These are phyloP conservation scores for Samsoniella hepiali DNA, from an alignment of 2,329 filamentous ascomycete species.

Conservation along the genomic window DNA sequence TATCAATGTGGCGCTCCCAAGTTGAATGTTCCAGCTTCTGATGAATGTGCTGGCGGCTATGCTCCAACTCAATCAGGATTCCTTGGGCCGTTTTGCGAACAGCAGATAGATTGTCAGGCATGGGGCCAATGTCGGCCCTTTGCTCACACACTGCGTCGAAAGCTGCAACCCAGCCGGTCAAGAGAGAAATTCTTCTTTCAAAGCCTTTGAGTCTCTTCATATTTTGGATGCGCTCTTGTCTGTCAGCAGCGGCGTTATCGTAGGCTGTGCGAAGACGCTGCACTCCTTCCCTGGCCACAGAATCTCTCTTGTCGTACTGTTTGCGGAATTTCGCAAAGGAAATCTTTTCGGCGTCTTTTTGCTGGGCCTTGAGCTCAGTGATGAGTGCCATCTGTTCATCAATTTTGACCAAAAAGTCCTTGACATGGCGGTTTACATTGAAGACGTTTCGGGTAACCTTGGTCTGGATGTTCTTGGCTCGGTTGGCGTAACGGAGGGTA, in stretches of 20 bases:
- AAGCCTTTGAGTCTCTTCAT: constrained; percentile 82
- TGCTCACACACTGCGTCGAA: constrained; percentile 80
- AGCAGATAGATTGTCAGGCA: constrained; percentile 65
- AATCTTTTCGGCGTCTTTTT: constrained; percentile 79
- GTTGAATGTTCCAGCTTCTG: constrained; percentile 74
- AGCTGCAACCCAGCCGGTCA: constrained; percentile 90
- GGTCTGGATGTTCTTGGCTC: constrained; percentile 98
- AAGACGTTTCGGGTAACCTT: constrained; percentile 99
- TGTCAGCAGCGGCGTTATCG: constrained; percentile 72
- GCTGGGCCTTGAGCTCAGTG: constrained; percentile 89
- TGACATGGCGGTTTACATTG: constrained; percentile 98
- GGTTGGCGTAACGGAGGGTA: constrained; percentile 92
- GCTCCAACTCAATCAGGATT: constrained; percentile 83
- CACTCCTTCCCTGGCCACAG: constrained; percentile 72
- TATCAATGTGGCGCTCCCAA: constrained; percentile 86
- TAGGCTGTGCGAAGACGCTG: constrained; percentile 77
- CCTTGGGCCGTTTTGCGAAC: constrained; percentile 88
- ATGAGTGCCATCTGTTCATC: constrained; percentile 98
- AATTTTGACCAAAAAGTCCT: constrained; percentile 98
- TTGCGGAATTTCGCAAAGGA: constrained; percentile 90
- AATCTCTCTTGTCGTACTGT: constrained; percentile 79
- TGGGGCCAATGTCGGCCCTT: constrained; percentile 58
- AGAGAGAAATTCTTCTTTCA: constrained; percentile 76
- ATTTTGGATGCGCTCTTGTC: constrained; percentile 72
- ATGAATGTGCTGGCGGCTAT: constrained; percentile 85